phyloP scores from a whole-genome alignment of 495 filamentous ascomycete genomes.

The Lepraria neglecta region DNA sequence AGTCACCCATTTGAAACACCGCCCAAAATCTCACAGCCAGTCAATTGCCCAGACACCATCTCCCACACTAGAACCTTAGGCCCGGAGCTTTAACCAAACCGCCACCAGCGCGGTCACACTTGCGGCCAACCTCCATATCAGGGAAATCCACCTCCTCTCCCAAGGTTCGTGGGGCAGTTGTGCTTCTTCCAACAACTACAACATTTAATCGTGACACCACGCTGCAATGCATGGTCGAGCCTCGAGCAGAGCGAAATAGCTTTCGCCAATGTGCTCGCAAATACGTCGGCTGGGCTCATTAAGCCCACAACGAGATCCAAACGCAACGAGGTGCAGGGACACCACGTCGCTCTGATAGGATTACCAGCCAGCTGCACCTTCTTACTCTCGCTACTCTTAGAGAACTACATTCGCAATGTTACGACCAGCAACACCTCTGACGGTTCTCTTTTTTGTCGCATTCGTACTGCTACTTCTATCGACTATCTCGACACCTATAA shows the following conservation, averaged over 20 bases:
- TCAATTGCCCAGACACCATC: neutral
- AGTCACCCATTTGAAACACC: slow-evolving; percentile 16
- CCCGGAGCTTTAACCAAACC: neutral
- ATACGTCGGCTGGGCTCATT: slow-evolving; percentile 10
- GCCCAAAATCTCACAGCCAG: neutral
- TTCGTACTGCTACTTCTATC: slow-evolving; percentile 81
- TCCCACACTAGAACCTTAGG: neutral
- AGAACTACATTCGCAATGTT: slow-evolving; percentile 45
- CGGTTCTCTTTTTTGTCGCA: slow-evolving; percentile 74
- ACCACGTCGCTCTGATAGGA: neutral
- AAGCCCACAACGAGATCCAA: slow-evolving; percentile 11
- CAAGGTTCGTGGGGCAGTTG: neutral
- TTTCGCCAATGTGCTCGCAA: slow-evolving; percentile 17
- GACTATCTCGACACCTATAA: slow-evolving; percentile 88
- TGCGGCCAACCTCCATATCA: slow-evolving; percentile 17
- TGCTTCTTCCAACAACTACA: neutral
- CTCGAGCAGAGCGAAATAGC: neutral
- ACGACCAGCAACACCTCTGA: slow-evolving; percentile 88
- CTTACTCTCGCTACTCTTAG: neutral
- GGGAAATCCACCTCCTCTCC: slow-evolving; percentile 4
- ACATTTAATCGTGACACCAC: neutral
- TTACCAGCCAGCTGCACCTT: slow-evolving; percentile 1
- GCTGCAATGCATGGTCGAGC: neutral
- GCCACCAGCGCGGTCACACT: neutral
- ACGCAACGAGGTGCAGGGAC: slow-evolving; percentile 10